Conservation (phyloP, 192 early-diverging fungal species). For the Helicostylum pulchrum region DNA sequence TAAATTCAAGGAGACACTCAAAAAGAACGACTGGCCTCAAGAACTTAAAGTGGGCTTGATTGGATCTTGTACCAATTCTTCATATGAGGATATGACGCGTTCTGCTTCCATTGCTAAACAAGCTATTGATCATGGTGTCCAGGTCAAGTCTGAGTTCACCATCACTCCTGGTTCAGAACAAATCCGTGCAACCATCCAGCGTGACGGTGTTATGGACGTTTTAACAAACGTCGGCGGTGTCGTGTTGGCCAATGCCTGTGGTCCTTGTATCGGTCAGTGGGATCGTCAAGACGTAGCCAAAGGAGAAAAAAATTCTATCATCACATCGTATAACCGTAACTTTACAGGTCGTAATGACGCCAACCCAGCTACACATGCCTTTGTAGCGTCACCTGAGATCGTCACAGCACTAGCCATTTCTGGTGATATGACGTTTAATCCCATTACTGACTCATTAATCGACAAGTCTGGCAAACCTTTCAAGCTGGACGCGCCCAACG, state of each 20-base stretch:
- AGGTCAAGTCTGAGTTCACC: slow-evolving; percentile 78
- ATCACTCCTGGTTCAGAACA: slow-evolving; percentile 98
- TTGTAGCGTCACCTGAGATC: slow-evolving; percentile 89
- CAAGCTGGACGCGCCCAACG: slow-evolving; percentile 86
- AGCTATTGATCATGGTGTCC: slow-evolving; percentile 76
- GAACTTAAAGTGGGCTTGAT: slow-evolving; percentile 91
- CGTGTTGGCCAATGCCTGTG: slow-evolving; percentile 96
- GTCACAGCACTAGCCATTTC: slow-evolving; percentile 96
- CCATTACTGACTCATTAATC: slow-evolving; percentile 83
- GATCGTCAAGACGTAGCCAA: slow-evolving; percentile 95
- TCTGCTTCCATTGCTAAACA: slow-evolving; percentile 84
- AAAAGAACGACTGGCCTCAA: slow-evolving; percentile 83
- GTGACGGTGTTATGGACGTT: slow-evolving; percentile 80
- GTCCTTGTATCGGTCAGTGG: slow-evolving; percentile 99
- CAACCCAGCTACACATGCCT: slow-evolving; percentile 95
- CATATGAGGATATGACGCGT: slow-evolving; percentile 95
- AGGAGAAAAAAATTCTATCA: slow-evolving; percentile 95
- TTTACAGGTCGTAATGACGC: slow-evolving; percentile 99
- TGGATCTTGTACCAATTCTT: slow-evolving; percentile 98
- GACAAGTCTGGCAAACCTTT: slow-evolving; percentile 89
- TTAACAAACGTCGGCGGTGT: slow-evolving; percentile 79
- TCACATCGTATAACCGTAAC: slow-evolving; percentile 99
- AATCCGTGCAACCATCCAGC: slow-evolving; percentile 92
- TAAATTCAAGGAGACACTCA: slow-evolving; percentile 87
- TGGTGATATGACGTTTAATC: slow-evolving; percentile 93